Evolutionary conservation across 306 rosid genomes (phyloP).

Genomic region (Begonia fuchsioides): DNA sequence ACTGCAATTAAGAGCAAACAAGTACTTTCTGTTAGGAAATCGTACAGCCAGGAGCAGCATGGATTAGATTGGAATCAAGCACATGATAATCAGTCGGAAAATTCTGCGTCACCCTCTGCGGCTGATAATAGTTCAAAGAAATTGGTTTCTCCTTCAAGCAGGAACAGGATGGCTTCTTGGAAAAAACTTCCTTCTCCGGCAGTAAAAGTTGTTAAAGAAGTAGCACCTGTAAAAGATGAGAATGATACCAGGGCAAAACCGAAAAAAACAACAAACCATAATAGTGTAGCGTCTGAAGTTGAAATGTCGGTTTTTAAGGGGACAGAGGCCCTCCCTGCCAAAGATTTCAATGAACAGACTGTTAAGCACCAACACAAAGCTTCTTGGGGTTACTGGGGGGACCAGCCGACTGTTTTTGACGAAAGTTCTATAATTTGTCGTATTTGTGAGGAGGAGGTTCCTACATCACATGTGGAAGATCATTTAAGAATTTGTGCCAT

Average conservation of each 20-base stretch:
- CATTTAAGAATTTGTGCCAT: conserved; percentile 88
- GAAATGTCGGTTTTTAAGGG: conserved; percentile 46
- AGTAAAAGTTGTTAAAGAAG: conserved; percentile 38
- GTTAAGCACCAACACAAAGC: conserved; percentile 73
- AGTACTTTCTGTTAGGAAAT: conserved; percentile 51
- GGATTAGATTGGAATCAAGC: conserved; percentile 55
- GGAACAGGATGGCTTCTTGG: conserved; percentile 81
- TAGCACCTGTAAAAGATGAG: conserved; percentile 44
- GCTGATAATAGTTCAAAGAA: conserved; percentile 39
- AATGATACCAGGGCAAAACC: conserved; percentile 41
- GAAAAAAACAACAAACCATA: conserved; percentile 29
- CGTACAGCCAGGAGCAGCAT: conserved; percentile 84
- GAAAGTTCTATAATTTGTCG: conserved; percentile 93
- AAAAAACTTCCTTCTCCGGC: conserved; percentile 69
- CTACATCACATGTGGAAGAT: conserved; percentile 84
- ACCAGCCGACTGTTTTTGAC: conserved; percentile 44
- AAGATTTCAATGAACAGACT: conserved; percentile 67
- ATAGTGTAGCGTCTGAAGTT: conserved; percentile 32
- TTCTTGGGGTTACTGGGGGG: conserved; percentile 96
- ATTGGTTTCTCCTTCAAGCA: conserved; percentile 40
- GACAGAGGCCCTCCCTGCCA: conserved; percentile 38
- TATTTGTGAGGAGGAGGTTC: conserved; percentile 96
- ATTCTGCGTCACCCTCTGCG: conserved; percentile 17
- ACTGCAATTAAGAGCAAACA: conserved; percentile 39
- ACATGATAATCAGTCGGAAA: conserved; percentile 21